Evolutionary conservation across 768 basidiomycete species (phyloP).

Genomic region (Cantharellus anzutake): DNA sequence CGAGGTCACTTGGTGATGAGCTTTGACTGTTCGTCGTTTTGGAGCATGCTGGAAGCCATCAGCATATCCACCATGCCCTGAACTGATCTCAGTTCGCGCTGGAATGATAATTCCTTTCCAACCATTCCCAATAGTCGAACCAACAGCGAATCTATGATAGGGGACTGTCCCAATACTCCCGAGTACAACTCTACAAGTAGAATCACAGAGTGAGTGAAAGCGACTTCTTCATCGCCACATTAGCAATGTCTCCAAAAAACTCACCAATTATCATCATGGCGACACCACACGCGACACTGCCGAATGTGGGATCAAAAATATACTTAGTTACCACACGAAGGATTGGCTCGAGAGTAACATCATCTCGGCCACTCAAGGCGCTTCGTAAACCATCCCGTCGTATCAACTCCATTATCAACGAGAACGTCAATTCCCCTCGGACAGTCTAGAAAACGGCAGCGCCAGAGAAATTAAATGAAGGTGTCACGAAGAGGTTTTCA

Average conservation of each 20-base stretch:
- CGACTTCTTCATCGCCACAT: not conserved
- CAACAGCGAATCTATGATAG: slow-evolving; percentile 75
- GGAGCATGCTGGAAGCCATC: not conserved
- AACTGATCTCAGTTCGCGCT: slow-evolving; percentile 63
- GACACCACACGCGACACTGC: slow-evolving; percentile 71
- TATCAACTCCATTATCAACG: slow-evolving; percentile 81
- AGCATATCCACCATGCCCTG: slow-evolving; percentile 80
- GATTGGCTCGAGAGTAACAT: slow-evolving; percentile 80
- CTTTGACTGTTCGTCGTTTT: not conserved
- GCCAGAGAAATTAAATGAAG: slow-evolving; percentile 2
- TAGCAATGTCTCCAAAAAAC: slow-evolving; percentile 13
- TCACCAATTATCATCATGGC: slow-evolving; percentile 66
- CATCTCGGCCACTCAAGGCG: slow-evolving; percentile 81
- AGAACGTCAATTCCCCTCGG: slow-evolving; percentile 69
- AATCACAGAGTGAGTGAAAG: not conserved
- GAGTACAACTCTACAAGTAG: slow-evolving; percentile 62
- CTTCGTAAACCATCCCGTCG: slow-evolving; percentile 76
- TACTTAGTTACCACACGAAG: slow-evolving; percentile 73
- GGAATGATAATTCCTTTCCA: slow-evolving; percentile 70
- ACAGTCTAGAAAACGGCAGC: slow-evolving; percentile 39
- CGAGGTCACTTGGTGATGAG: too few relatives aligned
- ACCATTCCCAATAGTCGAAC: slow-evolving; percentile 67
- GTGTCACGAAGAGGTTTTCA: not conserved
- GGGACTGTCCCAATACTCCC: slow-evolving; percentile 83
- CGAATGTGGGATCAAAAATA: slow-evolving; percentile 79